Conservation (phyloP, 495 filamentous ascomycete genomes). For the Xylaria cubensis region DNA sequence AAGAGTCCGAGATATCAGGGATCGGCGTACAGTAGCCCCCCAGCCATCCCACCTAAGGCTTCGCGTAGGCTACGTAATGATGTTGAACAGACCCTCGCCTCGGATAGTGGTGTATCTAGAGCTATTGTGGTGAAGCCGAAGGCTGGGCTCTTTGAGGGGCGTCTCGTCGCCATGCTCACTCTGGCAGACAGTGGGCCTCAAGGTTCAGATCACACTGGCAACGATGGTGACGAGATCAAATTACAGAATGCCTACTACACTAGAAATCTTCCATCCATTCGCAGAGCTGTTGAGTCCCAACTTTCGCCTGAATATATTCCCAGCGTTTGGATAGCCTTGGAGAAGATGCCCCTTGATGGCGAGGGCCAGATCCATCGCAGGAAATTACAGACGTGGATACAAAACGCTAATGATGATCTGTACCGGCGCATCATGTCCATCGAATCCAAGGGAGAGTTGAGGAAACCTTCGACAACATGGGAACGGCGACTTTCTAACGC, state of each 20-base stretch:
- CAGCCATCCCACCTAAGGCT: slow-evolving; percentile 31
- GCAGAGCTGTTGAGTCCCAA: slow-evolving; percentile 36
- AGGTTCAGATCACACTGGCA: slow-evolving; percentile 15
- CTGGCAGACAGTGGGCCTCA: slow-evolving; percentile 37
- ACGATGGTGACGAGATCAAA: slow-evolving; percentile 41
- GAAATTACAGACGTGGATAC: slow-evolving; percentile 55
- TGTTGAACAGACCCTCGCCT: slow-evolving; percentile 33
- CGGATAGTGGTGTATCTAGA: slow-evolving; percentile 38
- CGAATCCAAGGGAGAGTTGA: slow-evolving; percentile 44
- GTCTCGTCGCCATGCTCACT: slow-evolving; percentile 51
- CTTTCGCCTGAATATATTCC: slow-evolving; percentile 43
- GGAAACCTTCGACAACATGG: slow-evolving; percentile 43
- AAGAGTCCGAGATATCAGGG: slow-evolving; percentile 10
- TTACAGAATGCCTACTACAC: slow-evolving; percentile 49
- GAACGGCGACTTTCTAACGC: slow-evolving; percentile 49
- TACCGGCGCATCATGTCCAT: slow-evolving; percentile 50
- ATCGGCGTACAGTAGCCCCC: slow-evolving; percentile 19
- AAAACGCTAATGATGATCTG: slow-evolving; percentile 55
- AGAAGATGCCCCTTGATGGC: slow-evolving; percentile 51
- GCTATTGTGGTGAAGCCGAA: slow-evolving; percentile 52
- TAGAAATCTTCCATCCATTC: slow-evolving; percentile 45
- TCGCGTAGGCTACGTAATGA: slow-evolving; percentile 32
- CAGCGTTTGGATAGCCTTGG: slow-evolving; percentile 51
- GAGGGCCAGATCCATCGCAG: slow-evolving; percentile 48
- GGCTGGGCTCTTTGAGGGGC: slow-evolving; percentile 54